phyloP scores from a whole-genome alignment of 768 basidiomycete species.

The Cystofilobasidium bisporidii region DNA sequence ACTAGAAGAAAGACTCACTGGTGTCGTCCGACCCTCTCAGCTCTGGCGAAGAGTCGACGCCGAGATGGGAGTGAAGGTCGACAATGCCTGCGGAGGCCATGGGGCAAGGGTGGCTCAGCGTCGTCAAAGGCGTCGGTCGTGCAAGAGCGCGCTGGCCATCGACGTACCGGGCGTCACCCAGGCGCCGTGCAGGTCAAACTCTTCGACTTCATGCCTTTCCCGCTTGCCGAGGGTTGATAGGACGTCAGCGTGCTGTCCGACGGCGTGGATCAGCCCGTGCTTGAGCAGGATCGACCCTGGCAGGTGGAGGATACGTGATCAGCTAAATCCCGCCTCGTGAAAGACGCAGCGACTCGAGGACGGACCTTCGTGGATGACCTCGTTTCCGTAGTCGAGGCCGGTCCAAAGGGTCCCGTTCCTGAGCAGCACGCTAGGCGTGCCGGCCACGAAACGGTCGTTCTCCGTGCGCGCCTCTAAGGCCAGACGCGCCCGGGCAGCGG shows the following conservation, averaged over 20 bases:
- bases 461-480: constrained; percentile 28
- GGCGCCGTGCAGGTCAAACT: constrained; percentile 53
- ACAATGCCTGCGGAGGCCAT: neutral
- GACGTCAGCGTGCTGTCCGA: constrained; percentile 47
- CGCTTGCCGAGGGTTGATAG: constrained; percentile 46
- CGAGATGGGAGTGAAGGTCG: constrained; percentile 69
- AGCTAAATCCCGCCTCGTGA: too few relatives aligned
- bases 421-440: constrained; percentile 50
- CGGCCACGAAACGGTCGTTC: constrained; percentile 41
- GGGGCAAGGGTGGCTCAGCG: too few relatives aligned
- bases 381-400: constrained; percentile 45
- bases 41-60: constrained; percentile 55
- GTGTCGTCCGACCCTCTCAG: constrained; percentile 39
- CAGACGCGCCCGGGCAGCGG: constrained; percentile 35
- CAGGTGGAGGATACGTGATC: too few relatives aligned
- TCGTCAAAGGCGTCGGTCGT: too few relatives aligned
- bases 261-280: constrained; percentile 53
- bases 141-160: too few relatives aligned
- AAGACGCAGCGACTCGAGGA: too few relatives aligned
- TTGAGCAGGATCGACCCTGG: constrained; percentile 54
- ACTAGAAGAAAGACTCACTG: too few relatives aligned
- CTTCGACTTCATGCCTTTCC: constrained; percentile 35
- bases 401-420: constrained; percentile 73
- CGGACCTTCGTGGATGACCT: constrained; percentile 43
- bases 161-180: constrained; percentile 66